Evolutionary conservation across 768 basidiomycete species (phyloP).

Genomic region (Leccinum sublutescens): DNA sequence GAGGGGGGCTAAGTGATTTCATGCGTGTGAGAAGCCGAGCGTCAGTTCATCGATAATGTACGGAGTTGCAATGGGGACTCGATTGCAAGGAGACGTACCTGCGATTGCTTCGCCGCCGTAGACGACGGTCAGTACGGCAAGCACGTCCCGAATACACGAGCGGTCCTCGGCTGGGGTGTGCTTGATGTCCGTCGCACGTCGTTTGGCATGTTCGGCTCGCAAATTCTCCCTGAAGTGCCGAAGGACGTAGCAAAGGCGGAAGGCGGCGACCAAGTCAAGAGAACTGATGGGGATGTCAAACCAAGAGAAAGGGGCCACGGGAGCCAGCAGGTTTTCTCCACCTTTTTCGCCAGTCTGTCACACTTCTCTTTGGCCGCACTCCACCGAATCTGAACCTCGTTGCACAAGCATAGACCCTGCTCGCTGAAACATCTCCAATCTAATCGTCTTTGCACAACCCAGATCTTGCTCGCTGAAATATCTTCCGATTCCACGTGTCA

Average conservation of each 20-base stretch:
- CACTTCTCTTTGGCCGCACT: too few species aligned
- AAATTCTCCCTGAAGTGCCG: slow-evolving; percentile 62
- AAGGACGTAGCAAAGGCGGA: slow-evolving; percentile 68
- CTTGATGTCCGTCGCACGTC: slow-evolving; percentile 33
- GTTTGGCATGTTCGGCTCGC: slow-evolving; percentile 42
- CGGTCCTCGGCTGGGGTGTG: slow-evolving; percentile 40
- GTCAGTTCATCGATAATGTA: background rate
- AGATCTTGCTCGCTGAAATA: too few species aligned
- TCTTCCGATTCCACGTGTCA: too few species aligned
- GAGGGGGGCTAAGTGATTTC: slow-evolving; percentile 48
- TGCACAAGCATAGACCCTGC: too few species aligned
- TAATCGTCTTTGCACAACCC: too few species aligned
- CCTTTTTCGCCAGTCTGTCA: too few species aligned
- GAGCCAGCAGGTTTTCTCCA: slow-evolving; percentile 41
- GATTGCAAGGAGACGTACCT: slow-evolving; percentile 37
- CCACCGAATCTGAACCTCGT: too few species aligned
- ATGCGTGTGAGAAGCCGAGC: background rate
- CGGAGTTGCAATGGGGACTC: background rate
- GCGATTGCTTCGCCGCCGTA: slow-evolving; percentile 76
- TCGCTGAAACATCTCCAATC: too few species aligned
- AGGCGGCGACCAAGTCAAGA: slow-evolving; percentile 63
- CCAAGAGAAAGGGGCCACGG: slow-evolving; percentile 67
- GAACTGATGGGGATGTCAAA: slow-evolving; percentile 58
- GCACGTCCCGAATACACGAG: slow-evolving; percentile 57
- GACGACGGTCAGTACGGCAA: slow-evolving; percentile 63